Conservation (phyloP, 2,329 filamentous ascomycete species). For the Fonsecaea pedrosoi region DNA sequence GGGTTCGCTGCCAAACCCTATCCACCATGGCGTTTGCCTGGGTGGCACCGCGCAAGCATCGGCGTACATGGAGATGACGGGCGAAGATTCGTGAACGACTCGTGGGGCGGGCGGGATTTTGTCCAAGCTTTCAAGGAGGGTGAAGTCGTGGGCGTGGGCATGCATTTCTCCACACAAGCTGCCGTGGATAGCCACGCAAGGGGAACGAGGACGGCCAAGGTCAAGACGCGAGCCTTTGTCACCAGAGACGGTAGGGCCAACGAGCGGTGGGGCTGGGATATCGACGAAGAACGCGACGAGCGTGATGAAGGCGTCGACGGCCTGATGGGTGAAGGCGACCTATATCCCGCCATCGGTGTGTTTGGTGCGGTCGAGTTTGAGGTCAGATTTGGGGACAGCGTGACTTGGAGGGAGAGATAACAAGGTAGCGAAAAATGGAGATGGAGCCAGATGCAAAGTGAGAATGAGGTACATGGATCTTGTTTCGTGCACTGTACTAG, state of each 20-base stretch:
- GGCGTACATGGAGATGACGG: conserved; percentile 70
- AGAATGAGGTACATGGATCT: no score
- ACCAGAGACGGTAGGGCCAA: conserved; percentile 62
- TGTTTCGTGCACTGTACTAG: no score
- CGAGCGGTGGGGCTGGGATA: conserved; percentile 59
- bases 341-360: conserved; percentile 66
- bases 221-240: conserved; percentile 58
- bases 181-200: conserved; percentile 16
- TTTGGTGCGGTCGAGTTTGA: conserved; percentile 70
- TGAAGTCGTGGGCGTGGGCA: conserved; percentile 66
- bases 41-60: conserved; percentile 67
- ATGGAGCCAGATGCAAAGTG: not conserved
- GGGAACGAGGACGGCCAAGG: conserved; percentile 23
- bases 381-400: conserved; percentile 56
- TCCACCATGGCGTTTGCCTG: conserved; percentile 66
- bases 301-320: conserved; percentile 64
- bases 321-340: conserved; percentile 71
- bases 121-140: conserved; percentile 59
- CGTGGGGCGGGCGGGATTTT: conserved; percentile 65
- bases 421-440: not conserved
- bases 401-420: conserved; percentile 11
- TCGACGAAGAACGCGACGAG: conserved; percentile 65
- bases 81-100: conserved; percentile 67
- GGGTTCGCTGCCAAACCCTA: conserved; percentile 68
- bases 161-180: conserved; percentile 55